Evolutionary conservation across 352 stramenopile species (phyloP), one percentile per base, ranked within the genome.

Genomic region (Globisporangium mamillatum): DNA sequence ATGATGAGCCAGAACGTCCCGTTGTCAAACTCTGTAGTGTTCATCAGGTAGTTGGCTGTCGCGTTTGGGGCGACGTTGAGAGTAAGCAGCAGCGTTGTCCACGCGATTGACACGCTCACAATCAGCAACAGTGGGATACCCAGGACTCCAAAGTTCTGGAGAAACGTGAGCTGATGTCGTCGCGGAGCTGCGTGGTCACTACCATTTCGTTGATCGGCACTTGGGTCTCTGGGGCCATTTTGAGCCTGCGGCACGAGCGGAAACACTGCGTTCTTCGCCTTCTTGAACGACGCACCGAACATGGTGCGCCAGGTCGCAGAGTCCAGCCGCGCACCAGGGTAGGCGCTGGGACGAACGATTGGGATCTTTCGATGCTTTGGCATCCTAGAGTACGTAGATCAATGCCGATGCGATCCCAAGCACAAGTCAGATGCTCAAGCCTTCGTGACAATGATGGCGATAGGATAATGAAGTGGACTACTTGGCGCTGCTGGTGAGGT

Each of bases 1-100:
- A 68, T 66, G 48, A 82, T 69, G 36, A 76, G 60, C 81, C 79
- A 89, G 59, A 88, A 89, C 4, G 77, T 72, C 0, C 77, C 79
- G 29, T 76, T 52, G 57, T 89, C 79, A 29, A 85, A 81, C 12
- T 74, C 65, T 3, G 69, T 61, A 12, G 79, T 88, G 60, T 88
- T 71, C 81, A 85, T 86, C 5, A 89, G 54, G 27, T 73, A 75
- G 60, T 84, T 86, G 0, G 73, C 79, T 0, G 65, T 73, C 18
- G 71, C 62, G 24, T 82, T 87, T 0, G 79, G 79, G 2, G 67
- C 58, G 5, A 78, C 54, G 32, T 80, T 84, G n/a, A 88, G 67
- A 18, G 78, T 52, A 5, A 79, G 69, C n/a, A 86, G 53, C 56
- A 77, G 77, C 1, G 56, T 50, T 0, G 71, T 84, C 79, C 79